These are phyloP conservation scores for Escallonia rubra DNA, from an alignment of 129 eudicot species.

Conservation along the genomic window DNA sequence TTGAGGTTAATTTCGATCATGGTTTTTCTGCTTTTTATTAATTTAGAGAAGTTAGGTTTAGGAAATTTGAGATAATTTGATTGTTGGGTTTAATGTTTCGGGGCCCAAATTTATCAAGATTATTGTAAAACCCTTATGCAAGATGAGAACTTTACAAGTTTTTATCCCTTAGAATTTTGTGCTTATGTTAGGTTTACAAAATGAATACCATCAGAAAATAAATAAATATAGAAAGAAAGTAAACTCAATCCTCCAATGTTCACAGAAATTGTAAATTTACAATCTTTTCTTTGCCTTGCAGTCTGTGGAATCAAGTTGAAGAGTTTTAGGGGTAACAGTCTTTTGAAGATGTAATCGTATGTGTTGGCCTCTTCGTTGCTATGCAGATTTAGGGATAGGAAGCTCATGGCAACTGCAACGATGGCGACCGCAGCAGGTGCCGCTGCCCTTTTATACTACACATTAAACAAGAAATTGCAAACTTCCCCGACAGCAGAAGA, in stretches of 20 bases:
- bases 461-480: slow-evolving; percentile 70
- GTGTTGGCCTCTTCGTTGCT: neutral
- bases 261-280: neutral
- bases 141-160: neutral
- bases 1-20: slow-evolving; percentile 13
- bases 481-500: slow-evolving; percentile 26
- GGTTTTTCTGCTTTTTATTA: neutral
- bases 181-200: neutral
- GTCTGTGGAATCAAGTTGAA: neutral
- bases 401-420: slow-evolving; percentile 86
- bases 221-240: neutral
- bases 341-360: too few relatives aligned
- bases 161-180: neutral
- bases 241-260: neutral
- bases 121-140: too few relatives aligned
- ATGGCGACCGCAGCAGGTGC: slow-evolving; percentile 99
- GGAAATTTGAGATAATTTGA: neutral
- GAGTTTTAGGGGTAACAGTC: neutral
- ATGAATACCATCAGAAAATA: slow-evolving; percentile 11
- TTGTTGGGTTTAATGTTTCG: neutral
- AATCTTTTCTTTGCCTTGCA: neutral
- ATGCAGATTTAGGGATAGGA: slow-evolving; percentile 16
- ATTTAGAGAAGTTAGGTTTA: neutral
- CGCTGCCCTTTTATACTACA: slow-evolving; percentile 90
- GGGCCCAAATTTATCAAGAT: too few relatives aligned